A percentile compares a stretch with the other conserved stretches of the same genome.
Evolutionary conservation across 1,139 yeast species (phyloP).

Genomic region (Ogataea hybrid): DNA sequence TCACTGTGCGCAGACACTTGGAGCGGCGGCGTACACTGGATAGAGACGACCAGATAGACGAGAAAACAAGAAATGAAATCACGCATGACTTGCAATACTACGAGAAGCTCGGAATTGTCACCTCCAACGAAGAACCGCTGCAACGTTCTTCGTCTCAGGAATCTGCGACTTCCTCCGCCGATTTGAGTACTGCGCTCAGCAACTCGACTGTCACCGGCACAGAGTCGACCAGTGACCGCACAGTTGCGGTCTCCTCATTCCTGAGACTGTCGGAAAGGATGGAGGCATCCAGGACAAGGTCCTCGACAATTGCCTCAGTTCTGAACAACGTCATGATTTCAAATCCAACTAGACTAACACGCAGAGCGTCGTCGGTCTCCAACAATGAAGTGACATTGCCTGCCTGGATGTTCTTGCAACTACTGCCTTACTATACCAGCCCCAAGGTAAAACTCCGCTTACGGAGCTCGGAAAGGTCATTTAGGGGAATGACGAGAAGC

Average conservation of each 20-base stretch:
- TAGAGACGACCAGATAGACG: constrained; percentile 13
- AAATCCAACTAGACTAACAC: constrained; percentile 34
- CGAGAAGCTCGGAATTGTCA: constrained; percentile 19
- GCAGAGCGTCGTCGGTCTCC: constrained; percentile 32
- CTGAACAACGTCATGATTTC: constrained; percentile 38
- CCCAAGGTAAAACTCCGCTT: constrained; percentile 37
- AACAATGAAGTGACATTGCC: constrained; percentile 65
- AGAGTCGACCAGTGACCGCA: constrained; percentile 15
- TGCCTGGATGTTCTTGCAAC: constrained; percentile 82
- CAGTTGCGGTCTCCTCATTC: constrained; percentile 23
- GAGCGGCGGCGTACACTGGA: constrained; percentile 56
- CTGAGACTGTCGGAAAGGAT: constrained; percentile 31
- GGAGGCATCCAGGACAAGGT: constrained; percentile 43
- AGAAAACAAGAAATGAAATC: constrained; percentile 9
- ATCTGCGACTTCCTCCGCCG: constrained; percentile 13
- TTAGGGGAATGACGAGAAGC: constrained; percentile 25
- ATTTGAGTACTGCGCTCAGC: constrained; percentile 18
- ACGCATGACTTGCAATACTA: constrained; percentile 12
- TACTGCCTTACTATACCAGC: constrained; percentile 73
- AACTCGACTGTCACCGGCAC: constrained; percentile 17
- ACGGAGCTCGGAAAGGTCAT: constrained; percentile 31
- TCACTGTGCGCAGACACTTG: constrained; percentile 65
- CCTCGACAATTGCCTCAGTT: constrained; percentile 42
- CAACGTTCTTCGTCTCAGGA: constrained; percentile 6
- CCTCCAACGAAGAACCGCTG: constrained; percentile 11